Evolutionary conservation across 192 early-diverging fungal genomes (phyloP), one percentile per base, ranked within the genome.

Genomic region (Coemansia sp.): DNA sequence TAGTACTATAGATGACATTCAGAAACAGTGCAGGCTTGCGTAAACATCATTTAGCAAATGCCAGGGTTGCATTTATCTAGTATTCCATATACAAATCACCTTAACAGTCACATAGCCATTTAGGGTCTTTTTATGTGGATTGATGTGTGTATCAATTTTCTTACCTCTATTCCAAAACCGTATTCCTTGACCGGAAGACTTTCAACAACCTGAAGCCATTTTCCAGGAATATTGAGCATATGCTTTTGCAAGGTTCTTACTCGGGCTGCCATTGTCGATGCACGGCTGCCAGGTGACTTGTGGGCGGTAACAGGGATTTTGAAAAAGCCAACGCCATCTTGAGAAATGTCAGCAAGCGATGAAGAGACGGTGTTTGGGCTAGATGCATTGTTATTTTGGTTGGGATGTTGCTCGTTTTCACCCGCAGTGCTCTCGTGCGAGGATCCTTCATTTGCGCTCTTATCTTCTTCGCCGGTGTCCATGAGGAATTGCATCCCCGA

Each of bases 1-100:
- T 91, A 91, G 61, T 91, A 91, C 84, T 91, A 72, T 28, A 62
- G 22, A 28, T 28, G 22, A 28, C 22, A 28, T 28, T 28, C 22
- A 28, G 22, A 28, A 28, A 28, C 1, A 28, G 22, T 28, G 22
- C 22, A 28, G 1, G 22, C 22, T 28, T 28, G 22, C 22, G 22
- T 28, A 28, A 28, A 28, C 22, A 28, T 28, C 1, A 28, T 28
- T 28, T 28, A 28, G 22, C 22, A 28, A 28, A 28, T 28, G 22
- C 22, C 22, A 1, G 22, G 22, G 22, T 28, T 28, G 22, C 22
- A 28, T 28, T 28, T 28, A 28, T 28, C 22, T 28, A 28, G 22
- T 28, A 28, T 28, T 28, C 22, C 22, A 28, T 28, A 1, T 28
- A 28, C 22, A 28, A 28, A 28, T 28, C 22, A 1, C 22, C 22